A percentile compares a stretch with the other conserved stretches of the same genome.
These are phyloP conservation scores for Pseudogymnoascus sp. DNA, from an alignment of 2,329 filamentous ascomycete species.

Conservation along the genomic window DNA sequence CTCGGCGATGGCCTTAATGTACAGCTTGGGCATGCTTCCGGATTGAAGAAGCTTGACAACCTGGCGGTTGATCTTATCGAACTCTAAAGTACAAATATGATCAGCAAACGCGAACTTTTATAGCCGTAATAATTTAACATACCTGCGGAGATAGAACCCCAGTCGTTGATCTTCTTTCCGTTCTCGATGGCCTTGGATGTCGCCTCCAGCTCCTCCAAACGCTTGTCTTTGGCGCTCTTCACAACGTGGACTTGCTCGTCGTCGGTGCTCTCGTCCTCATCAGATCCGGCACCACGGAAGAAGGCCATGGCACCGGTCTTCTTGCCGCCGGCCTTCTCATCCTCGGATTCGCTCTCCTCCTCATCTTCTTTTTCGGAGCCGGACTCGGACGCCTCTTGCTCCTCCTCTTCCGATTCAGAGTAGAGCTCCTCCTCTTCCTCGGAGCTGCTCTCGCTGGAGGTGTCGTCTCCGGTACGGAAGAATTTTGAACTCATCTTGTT, in stretches of 20 bases:
- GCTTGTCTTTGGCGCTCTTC: constrained; percentile 98
- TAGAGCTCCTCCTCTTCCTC: constrained; percentile 93
- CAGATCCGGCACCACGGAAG: constrained; percentile 65
- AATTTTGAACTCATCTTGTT: constrained; percentile 11
- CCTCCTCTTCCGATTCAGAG: constrained; percentile 63
- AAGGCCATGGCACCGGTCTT: constrained; percentile 73
- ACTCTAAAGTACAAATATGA: constrained; percentile 52
- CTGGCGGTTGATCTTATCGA: constrained; percentile 89
- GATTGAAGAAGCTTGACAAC: constrained; percentile 70
- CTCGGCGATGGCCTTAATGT: constrained; percentile 88
- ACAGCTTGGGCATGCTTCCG: constrained; percentile 78
- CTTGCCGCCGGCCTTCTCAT: constrained; percentile 52
- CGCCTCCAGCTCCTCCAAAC: constrained; percentile 84
- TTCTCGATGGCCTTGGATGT: constrained; percentile 92
- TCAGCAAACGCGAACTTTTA: background rate
- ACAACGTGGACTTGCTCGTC: constrained; percentile 80
- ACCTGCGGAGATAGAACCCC: constrained; percentile 88
- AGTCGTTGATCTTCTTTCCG: constrained; percentile 94
- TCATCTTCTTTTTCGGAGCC: constrained; percentile 46
- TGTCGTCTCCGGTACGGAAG: constrained; percentile 47
- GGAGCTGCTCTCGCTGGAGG: constrained; percentile 90
- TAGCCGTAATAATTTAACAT: constrained; percentile 31
- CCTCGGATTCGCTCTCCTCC: constrained; percentile 52
- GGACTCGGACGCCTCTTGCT: constrained; percentile 39
- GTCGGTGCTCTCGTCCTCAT: constrained; percentile 76